Percentiles rank a stretch among this genome's conserved stretches.
These are phyloP conservation scores for Sesbania bispinosa DNA, from an alignment of 306 rosid genomes.

Conservation along the genomic window DNA sequence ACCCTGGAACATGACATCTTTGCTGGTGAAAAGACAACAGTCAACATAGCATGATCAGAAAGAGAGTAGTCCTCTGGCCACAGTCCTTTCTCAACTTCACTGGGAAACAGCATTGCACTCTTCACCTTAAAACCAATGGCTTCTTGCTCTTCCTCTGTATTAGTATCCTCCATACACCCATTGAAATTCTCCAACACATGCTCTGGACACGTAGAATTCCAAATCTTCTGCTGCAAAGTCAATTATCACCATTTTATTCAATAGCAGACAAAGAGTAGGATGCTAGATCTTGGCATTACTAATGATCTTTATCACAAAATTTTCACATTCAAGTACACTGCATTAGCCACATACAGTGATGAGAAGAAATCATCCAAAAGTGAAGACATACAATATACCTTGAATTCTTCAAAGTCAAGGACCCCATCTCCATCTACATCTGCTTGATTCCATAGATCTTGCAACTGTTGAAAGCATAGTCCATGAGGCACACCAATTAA, in stretches of 20 bases:
- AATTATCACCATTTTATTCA: conserved; percentile 9
- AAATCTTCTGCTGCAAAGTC: conserved; percentile 57
- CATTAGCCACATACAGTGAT: background rate
- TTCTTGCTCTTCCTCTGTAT: conserved; percentile 32
- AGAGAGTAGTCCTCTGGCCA: conserved; percentile 88
- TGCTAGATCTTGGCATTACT: too few species aligned
- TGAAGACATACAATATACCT: conserved; percentile 44
- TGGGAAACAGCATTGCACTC: conserved; percentile 63
- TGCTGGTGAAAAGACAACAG: conserved; percentile 54
- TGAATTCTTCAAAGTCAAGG: conserved; percentile 69
- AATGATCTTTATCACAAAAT: background rate
- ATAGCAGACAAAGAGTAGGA: background rate
- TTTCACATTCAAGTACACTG: background rate
- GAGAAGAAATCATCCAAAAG: conserved; percentile 2
- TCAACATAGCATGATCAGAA: conserved; percentile 80
- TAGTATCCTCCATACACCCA: conserved; percentile 26
- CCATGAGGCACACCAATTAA: conserved; percentile 64
- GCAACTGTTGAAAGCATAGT: conserved; percentile 67
- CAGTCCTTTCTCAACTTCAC: conserved; percentile 72
- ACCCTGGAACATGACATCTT: conserved; percentile 50
- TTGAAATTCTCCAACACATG: conserved; percentile 33
- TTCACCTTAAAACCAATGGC: conserved; percentile 70
- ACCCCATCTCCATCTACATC: conserved; percentile 72
- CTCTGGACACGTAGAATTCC: conserved; percentile 57
- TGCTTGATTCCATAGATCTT: conserved; percentile 83